Conservation (phyloP, 306 rosid species). For the Castanea crenata region DNA sequence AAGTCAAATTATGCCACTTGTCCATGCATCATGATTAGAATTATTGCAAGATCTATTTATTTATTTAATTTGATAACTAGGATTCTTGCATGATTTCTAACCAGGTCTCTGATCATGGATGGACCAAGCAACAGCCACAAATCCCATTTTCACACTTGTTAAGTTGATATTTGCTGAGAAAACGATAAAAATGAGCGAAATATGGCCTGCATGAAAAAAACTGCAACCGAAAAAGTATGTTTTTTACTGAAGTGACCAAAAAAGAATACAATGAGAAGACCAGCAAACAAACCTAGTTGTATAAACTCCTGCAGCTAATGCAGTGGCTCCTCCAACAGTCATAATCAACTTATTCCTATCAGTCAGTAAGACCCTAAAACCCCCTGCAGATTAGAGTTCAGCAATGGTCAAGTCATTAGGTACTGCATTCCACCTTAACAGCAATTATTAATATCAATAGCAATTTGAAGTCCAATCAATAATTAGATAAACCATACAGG, state of each 20-base stretch:
- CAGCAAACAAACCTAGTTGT: slow-evolving; percentile 69
- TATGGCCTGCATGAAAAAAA: not conserved
- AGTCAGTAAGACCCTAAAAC: slow-evolving; percentile 73
- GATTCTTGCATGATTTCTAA: not conserved
- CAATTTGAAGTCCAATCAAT: not conserved
- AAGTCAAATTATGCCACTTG: not conserved
- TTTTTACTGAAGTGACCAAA: slow-evolving; percentile 4
- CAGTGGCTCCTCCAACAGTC: slow-evolving; percentile 99
- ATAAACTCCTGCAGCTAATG: slow-evolving; percentile 97
- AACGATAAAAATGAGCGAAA: not conserved
- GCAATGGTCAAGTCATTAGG: slow-evolving; percentile 1
- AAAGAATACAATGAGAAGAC: slow-evolving; percentile 18
- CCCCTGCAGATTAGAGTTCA: slow-evolving; percentile 62
- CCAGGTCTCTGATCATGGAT: not conserved
- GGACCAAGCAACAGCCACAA: slow-evolving; percentile 4
- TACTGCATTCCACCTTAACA: not conserved
- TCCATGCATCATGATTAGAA: not conserved
- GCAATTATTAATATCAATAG: not conserved
- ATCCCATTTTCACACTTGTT: too few species aligned
- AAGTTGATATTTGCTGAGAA: too few species aligned
- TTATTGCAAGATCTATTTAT: not conserved
- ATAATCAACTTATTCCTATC: slow-evolving; percentile 87
- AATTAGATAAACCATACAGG: not conserved
- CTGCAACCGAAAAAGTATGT: slow-evolving; percentile 12
- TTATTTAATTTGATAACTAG: not conserved